These are phyloP conservation scores for Lactarius indigo DNA, from an alignment of 768 basidiomycete species.

Conservation along the genomic window DNA sequence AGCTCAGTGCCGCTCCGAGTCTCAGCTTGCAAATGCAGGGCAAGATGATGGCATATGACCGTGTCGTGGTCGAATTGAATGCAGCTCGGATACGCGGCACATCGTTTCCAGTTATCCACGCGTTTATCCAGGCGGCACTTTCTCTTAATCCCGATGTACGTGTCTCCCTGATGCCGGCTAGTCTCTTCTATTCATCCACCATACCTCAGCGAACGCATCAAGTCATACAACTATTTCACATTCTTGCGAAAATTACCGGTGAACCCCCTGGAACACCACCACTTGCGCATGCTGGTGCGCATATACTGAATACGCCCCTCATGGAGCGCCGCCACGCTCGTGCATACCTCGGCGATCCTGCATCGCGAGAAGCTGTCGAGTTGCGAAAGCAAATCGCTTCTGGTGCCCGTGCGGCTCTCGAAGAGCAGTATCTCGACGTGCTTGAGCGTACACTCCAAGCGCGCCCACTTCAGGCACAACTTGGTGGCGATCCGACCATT, in stretches of 20 bases:
- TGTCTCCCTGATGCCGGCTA: constrained; percentile 4
- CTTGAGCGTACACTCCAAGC: constrained; percentile 80
- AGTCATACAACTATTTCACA: constrained; percentile 66
- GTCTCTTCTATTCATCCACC: not conserved
- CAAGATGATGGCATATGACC: constrained; percentile 96
- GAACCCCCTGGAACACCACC: constrained; percentile 76
- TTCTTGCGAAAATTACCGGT: constrained; percentile 69
- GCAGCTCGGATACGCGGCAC: constrained; percentile 63
- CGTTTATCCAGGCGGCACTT: constrained; percentile 63
- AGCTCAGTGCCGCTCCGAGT: constrained; percentile 50
- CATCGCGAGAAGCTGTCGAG: constrained; percentile 60
- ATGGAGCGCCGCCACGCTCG: constrained; percentile 82
- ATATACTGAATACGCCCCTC: constrained; percentile 74
- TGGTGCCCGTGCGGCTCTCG: constrained; percentile 77
- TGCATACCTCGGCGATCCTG: constrained; percentile 63
- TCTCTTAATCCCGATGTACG: constrained; percentile 57
- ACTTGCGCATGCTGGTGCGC: constrained; percentile 73
- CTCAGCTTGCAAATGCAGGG: constrained; percentile 78
- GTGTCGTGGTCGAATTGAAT: constrained; percentile 76
- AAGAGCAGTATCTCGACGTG: constrained; percentile 85
- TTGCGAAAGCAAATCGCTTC: constrained; percentile 71
- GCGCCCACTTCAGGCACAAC: constrained; percentile 74
- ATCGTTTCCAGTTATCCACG: constrained; percentile 73
- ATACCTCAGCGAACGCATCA: constrained; percentile 47
- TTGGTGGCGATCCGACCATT: constrained; percentile 90